phyloP scores from a whole-genome alignment of 129 eudicot species.

The Ambrosia trifida region DNA sequence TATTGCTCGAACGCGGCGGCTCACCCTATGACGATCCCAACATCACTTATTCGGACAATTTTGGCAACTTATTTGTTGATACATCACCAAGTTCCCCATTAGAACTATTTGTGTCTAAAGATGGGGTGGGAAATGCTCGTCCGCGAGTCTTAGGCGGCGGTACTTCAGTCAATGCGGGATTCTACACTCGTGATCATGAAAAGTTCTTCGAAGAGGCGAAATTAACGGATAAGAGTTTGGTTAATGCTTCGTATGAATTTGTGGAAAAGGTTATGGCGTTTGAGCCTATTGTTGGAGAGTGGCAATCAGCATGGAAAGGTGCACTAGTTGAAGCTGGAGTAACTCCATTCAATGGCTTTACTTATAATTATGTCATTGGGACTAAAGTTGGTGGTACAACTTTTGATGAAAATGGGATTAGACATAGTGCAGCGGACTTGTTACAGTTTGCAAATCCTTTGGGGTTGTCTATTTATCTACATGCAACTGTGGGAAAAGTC shows the following conservation, averaged over 20 bases:
- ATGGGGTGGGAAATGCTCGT: background rate
- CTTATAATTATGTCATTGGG: constrained; percentile 58
- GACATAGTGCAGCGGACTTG: constrained; percentile 70
- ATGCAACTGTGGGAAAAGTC: constrained; percentile 55
- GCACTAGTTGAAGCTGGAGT: constrained; percentile 61
- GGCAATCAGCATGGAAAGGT: constrained; percentile 62
- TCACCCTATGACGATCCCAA: background rate
- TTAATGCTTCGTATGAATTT: constrained; percentile 54
- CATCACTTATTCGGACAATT: background rate
- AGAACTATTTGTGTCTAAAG: background rate
- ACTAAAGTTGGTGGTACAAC: constrained; percentile 73
- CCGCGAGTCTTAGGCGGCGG: background rate
- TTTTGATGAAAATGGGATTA: constrained; percentile 45
- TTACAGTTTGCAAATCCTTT: constrained; percentile 54
- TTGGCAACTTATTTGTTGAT: background rate
- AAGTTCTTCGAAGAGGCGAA: background rate
- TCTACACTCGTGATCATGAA: background rate
- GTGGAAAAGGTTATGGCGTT: constrained; percentile 60
- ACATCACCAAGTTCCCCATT: background rate
- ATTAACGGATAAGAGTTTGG: background rate
- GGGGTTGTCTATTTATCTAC: constrained; percentile 44
- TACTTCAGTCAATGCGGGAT: background rate
- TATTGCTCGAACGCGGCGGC: background rate
- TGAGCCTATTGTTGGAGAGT: constrained; percentile 50
- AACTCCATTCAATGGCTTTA: constrained; percentile 55